Evolutionary conservation across 2,329 filamentous ascomycete species (phyloP).

Genomic region (Eurotiales sp.): DNA sequence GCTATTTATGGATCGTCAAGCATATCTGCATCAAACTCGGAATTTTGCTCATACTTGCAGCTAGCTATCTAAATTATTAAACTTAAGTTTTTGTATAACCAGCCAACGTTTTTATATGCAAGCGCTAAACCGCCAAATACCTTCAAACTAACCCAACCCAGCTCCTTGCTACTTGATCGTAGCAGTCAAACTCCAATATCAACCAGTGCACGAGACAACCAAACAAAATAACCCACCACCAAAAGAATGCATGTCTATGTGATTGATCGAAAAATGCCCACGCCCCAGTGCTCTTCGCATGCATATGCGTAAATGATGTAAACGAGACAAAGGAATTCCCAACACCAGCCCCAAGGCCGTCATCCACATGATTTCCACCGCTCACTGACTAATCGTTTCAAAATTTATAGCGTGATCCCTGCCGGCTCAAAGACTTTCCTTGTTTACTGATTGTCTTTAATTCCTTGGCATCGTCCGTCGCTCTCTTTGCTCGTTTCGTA

Average conservation of each 20-base stretch:
- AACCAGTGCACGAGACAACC: too few species aligned
- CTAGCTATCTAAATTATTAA: too few species aligned
- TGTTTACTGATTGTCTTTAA: constrained; percentile 43
- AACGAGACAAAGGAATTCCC: background rate
- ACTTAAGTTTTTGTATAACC: too few species aligned
- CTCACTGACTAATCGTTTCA: background rate
- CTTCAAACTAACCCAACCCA: too few species aligned
- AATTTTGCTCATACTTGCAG: too few species aligned
- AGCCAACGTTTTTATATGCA: too few species aligned
- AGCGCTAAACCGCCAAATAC: too few species aligned
- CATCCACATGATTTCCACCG: background rate
- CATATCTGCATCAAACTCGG: too few species aligned
- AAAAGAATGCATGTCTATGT: background rate
- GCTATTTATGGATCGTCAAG: too few species aligned
- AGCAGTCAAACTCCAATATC: too few species aligned
- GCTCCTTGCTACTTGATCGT: too few species aligned
- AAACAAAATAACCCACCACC: background rate
- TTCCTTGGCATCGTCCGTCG: constrained; percentile 37
- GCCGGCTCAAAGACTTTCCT: constrained; percentile 49
- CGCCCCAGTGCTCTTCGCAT: background rate
- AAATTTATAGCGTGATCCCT: constrained; percentile 47
- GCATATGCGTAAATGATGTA: background rate
- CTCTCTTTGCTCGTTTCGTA: constrained; percentile 47
- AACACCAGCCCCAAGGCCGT: background rate
- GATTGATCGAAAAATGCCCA: background rate